Base-by-base conservation (phyloP, 345 rosid genomes). In the Pistacia atlantica region DNA sequence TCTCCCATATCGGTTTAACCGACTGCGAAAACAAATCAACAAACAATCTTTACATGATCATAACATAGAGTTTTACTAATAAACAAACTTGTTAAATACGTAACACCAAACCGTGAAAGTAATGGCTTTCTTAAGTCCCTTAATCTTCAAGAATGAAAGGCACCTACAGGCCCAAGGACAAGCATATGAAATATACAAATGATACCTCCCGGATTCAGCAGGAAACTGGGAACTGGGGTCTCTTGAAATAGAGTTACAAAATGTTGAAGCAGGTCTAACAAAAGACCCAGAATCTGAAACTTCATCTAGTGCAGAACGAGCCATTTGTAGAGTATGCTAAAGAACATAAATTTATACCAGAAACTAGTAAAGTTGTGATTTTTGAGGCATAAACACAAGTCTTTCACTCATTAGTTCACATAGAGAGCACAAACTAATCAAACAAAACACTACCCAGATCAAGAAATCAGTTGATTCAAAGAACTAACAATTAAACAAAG, bases 101-200 rank as follows among this genome's bases (percentile, higher is more conserved):
- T 60, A 67, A 59, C 69, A 89, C 89, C 77, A 25, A 42, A 91
- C 98, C 85, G 96, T 88, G 84, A 91, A 91, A 81, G 85, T 72
- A 79, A 95, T 93, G 78, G 89, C 91, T 62, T 86, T 83, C 37
- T 89, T 91, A 60, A 95, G 98, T 65, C 98, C 98, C 81, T 93
- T 93, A 77, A 25, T 25, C 88, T 89, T 91, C 80, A 95, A 81
- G 85, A 81, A 93, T 18, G 98, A 87, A 72, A 94, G 89, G 72
- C 97, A 92, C 77, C 98, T 86, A 33, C 90, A 91, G 59, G 97
- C 98, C 98, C 98, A 92, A 11, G 98, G 98, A 77, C 98, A 92
- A 73, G 98, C 98, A 86, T 92, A 92, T 3, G 97, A 94, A 73
- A 95, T 79, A 65, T 95, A 95, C 51, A 95, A 89, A 92, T 91